Percentiles rank a stretch among this genome's conserved stretches.
These are phyloP conservation scores for Trichoderma sp. DNA, from an alignment of 2,329 filamentous ascomycete genomes.

Conservation along the genomic window DNA sequence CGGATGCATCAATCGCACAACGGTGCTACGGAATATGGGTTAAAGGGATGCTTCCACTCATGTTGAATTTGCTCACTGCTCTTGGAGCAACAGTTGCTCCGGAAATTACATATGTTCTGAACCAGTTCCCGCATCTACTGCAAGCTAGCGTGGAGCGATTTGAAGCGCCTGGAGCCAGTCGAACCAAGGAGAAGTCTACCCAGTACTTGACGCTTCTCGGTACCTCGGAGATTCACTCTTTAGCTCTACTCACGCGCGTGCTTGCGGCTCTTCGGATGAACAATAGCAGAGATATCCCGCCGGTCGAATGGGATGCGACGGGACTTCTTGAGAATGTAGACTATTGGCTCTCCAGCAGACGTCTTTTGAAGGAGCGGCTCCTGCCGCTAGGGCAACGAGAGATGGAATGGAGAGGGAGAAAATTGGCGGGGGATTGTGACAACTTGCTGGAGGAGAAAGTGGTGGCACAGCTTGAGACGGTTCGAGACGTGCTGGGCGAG, in stretches of 20 bases:
- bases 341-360: slow-evolving; percentile 70
- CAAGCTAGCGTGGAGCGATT: slow-evolving; percentile 69
- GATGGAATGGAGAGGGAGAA: slow-evolving; percentile 55
- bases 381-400: slow-evolving; percentile 72
- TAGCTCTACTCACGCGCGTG: slow-evolving; percentile 73
- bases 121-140: slow-evolving; percentile 81
- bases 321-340: slow-evolving; percentile 79
- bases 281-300: slow-evolving; percentile 70
- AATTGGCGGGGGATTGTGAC: slow-evolving; percentile 46
- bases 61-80: slow-evolving; percentile 81
- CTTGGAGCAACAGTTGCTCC: slow-evolving; percentile 78
- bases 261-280: slow-evolving; percentile 63
- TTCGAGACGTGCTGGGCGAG: slow-evolving; percentile 55
- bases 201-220: slow-evolving; percentile 71
- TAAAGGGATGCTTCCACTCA: slow-evolving; percentile 80
- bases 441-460: slow-evolving; percentile 75
- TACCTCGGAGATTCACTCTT: slow-evolving; percentile 73
- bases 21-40: slow-evolving; percentile 89
- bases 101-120: slow-evolving; percentile 83
- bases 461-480: slow-evolving; percentile 63
- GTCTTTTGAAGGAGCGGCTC: slow-evolving; percentile 68
- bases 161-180: slow-evolving; percentile 57
- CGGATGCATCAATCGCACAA: slow-evolving; percentile 63
- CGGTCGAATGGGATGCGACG: slow-evolving; percentile 71
- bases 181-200: slow-evolving; percentile 48